Base-by-base conservation (phyloP, 2,329 filamentous ascomycete species). In the Blastomyces parvus region DNA sequence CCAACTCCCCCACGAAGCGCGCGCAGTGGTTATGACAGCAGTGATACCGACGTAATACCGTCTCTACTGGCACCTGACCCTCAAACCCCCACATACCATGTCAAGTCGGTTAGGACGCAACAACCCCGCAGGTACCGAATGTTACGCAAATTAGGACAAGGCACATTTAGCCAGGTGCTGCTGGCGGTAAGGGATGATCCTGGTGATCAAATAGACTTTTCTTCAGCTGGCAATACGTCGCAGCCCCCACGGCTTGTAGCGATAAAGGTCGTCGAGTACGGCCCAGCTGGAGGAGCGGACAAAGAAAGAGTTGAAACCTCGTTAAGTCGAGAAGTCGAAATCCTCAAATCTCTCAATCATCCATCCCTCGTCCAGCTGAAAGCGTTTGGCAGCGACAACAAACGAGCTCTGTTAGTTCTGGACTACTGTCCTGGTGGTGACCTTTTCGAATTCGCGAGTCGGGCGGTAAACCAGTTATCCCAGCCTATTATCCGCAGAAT, bases 391-490 rank as follows among this genome's bases (percentile, higher is more conserved):
- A 90, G 91, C 68, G 90, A 95, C 74, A 84, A 84, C 3, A 87
- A 87, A 9, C 85, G 92, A 59, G 90, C 93, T 0, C 83, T 97
- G 50, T 79, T 99, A 52, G 89, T 97, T 3, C 79, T 99, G 65
- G 91, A 88, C 66, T 97, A 97, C 74, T 97, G 91, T 73, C 88
- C 93, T 0, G 94, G 94, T 33, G 94, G 94, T 40, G 94, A 99
- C 73, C 80, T 99, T 8, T 99, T 97, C 74, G 94, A 97, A 67
- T 84, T 97, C 61, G 92, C 92, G 13, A 93, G 88, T 55, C 80
- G 85, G 9, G 85, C 90, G 65, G 84, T 84, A 62, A 82, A 87
- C 19, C 76, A 89, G 0, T 78, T 97, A 56, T 53, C 60, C 5
- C 67, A 64, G 2, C 50, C 22, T 19, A 52, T 64, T 13, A 82